Base-by-base conservation (phyloP, 148 eudicot species). In the Vaccinium darrowii region DNA sequence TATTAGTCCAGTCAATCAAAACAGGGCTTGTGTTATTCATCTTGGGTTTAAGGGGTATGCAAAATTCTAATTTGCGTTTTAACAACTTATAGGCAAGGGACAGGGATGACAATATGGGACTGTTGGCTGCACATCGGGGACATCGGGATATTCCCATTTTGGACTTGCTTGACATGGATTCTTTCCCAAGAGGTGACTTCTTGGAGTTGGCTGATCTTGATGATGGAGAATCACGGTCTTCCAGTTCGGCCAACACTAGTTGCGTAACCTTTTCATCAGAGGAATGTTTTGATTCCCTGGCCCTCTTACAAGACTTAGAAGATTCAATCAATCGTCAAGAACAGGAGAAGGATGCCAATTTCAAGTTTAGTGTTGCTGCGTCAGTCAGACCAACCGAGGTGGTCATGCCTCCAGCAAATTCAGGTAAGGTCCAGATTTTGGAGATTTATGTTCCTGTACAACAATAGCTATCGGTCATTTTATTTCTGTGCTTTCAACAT, bases 141-240 rank as follows among this genome's bases (percentile, higher is more conserved):
- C 30, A 79, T 80, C 39, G 11, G 23, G 8, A 56, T 56, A 7
- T 23, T 80, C 62, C 50, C 51, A 80, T 36, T 0, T 83, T 56
- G 52, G 30, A 78, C 80, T 54, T 79, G 60, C 60, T 43, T 60
- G 81, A 76, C 14, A 25, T 43, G 47, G 87, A 91, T 57, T 88
- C 76, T 82, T 8, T 90, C 62, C 56, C 58, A 8, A 71, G 72
- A 49, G 74, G 73, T 39, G 94, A 92, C 86, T 93, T 50, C 88
- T 84, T 93, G 91, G 94, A 89, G 87, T 82, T 93, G 83, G 76
- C 84, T 82, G 96, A 93, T 87, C 91, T 93, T 76, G 85, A 43
- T 52, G 88, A 85, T 80, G 86, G 87, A 57, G 84, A 47, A 54
- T 91, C 92, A 43, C 88, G 69, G 39, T 82, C 91, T 69, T 90